Evolutionary conservation across 257 asterid genomes (phyloP), one percentile per base, ranked within the genome.

Genomic region (Capsicum baccatum): DNA sequence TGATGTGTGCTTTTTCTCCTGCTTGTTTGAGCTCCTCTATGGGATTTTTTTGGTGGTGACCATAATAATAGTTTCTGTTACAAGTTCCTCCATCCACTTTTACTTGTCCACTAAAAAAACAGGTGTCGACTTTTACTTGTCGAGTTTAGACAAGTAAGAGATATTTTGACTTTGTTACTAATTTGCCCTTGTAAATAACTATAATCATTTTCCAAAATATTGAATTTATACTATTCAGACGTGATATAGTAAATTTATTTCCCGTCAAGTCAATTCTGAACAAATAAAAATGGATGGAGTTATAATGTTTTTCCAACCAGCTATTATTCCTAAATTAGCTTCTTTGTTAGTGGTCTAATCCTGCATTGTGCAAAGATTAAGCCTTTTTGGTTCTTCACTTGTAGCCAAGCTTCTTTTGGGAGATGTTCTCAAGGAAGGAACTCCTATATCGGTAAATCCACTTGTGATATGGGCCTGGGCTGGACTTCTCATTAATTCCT

Each of bases 401-500:
- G 83, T 88, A 96, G 98, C 98, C 82, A 96, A 96, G 93, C 92
- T 96, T 79, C 92, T 94, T 86, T 95, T 96, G 78, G 98, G 98
- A 76, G 98, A 92, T 68, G 95, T 83, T 84, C 98, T 96, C 71
- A 94, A 92, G 87, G 99, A 96, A 90, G 97, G 98, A 81, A 87
- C 93, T 58, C 87, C 98, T 37, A 66, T 96, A 86, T 90, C 98
- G n/a, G 52, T 96, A 81, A 94, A 96, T 87, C 99, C 99, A 12
- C 92, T 96, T 1, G 94, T 93, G 17, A 39, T 96, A 87, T 96
- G 97, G 98, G 94, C 99, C 3, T 93, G 98, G 98, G 95, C 96
- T 69, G 99, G 98, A 60, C 98, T 96, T 85, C 93, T 96, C 73
- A 92, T 94, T 37, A 96, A 96, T 88, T 98, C 98, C 74, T 91